Conservation (phyloP, 768 basidiomycete species). For the Chalciporus sphaerocephalus region DNA sequence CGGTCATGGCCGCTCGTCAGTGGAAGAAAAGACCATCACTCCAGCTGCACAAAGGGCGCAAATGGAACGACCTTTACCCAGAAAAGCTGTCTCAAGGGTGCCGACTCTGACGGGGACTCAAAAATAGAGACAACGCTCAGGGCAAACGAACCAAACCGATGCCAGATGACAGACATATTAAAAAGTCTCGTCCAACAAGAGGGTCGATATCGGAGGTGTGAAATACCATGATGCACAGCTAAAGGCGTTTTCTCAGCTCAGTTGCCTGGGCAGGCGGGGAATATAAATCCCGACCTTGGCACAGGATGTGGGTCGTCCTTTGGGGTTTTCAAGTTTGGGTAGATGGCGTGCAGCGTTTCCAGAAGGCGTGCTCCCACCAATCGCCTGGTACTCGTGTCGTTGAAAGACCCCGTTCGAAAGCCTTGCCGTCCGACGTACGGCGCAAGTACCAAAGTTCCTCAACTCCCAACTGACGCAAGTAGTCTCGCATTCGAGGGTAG, state of each 20-base stretch:
- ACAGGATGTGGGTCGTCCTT: slow-evolving; percentile 9
- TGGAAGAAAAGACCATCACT: slow-evolving; percentile 4
- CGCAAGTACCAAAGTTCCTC: slow-evolving; percentile 60
- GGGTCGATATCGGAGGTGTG: slow-evolving; percentile 6
- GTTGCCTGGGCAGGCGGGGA: slow-evolving; percentile 12
- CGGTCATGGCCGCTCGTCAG: not conserved
- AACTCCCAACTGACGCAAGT: slow-evolving; percentile 59
- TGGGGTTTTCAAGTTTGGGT: slow-evolving; percentile 14
- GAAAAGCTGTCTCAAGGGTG: slow-evolving; percentile 7
- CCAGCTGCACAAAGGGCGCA: slow-evolving; percentile 11
- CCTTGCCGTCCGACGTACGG: slow-evolving; percentile 31
- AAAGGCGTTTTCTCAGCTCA: slow-evolving; percentile 10
- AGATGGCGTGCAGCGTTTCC: slow-evolving; percentile 33
- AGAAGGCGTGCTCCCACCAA: slow-evolving; percentile 62
- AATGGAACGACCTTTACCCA: slow-evolving; percentile 7
- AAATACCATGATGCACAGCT: slow-evolving; percentile 19
- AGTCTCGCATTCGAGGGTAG: slow-evolving; percentile 62
- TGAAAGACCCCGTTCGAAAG: slow-evolving; percentile 31
- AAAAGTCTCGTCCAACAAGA: slow-evolving; percentile 1
- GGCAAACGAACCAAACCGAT: slow-evolving; percentile 4
- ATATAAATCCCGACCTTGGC: slow-evolving; percentile 21
- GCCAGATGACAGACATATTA: slow-evolving; percentile 1
- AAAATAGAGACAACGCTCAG: slow-evolving; percentile 3
- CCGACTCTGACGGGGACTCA: not conserved
- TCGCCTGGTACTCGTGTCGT: slow-evolving; percentile 44